These are phyloP conservation scores for Fusarium sp. DNA, from an alignment of 2,329 filamentous ascomycete species.

Conservation along the genomic window DNA sequence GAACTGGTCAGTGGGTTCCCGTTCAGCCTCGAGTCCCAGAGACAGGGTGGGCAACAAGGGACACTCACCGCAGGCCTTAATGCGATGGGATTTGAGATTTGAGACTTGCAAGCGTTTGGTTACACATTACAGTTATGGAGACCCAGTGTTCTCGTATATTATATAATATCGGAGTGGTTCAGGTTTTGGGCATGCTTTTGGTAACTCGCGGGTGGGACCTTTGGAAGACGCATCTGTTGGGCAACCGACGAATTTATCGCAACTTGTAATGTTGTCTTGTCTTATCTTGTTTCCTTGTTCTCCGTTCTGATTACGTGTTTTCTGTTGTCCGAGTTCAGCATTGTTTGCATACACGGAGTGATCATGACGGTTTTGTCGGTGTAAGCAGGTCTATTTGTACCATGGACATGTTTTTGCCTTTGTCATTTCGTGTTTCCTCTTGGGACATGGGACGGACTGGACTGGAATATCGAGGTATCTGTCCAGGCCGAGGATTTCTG, in stretches of 20 bases:
- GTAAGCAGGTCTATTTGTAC: constrained; percentile 29
- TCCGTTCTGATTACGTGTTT: constrained; percentile 12
- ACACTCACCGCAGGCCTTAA: constrained; percentile 37
- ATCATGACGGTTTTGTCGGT: constrained; percentile 8
- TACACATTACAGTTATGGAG: not conserved
- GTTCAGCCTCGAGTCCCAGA: constrained; percentile 46
- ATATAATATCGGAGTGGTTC: constrained; percentile 37
- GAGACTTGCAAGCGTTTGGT: constrained; percentile 1
- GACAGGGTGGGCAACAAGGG: constrained; percentile 50
- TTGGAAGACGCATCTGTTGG: constrained; percentile 44
- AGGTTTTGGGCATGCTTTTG: constrained; percentile 29
- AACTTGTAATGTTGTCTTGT: constrained; percentile 17
- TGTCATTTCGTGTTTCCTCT: constrained; percentile 1
- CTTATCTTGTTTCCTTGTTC: constrained; percentile 17
- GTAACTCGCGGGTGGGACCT: constrained; percentile 34
- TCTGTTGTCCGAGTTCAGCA: constrained; percentile 26
- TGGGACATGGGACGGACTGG: constrained; percentile 8
- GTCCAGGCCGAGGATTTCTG: constrained; percentile 13
- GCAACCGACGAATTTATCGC: constrained; percentile 38
- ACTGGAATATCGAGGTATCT: constrained; percentile 19
- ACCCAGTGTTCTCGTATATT: constrained; percentile 26
- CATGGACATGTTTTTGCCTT: constrained; percentile 11
- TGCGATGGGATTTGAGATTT: constrained; percentile 21
- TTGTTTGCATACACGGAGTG: constrained; percentile 21
- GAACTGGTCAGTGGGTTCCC: constrained; percentile 50